phyloP scores from a whole-genome alignment of 2,329 filamentous ascomycete species.

The Aureobasidium subglaciale region DNA sequence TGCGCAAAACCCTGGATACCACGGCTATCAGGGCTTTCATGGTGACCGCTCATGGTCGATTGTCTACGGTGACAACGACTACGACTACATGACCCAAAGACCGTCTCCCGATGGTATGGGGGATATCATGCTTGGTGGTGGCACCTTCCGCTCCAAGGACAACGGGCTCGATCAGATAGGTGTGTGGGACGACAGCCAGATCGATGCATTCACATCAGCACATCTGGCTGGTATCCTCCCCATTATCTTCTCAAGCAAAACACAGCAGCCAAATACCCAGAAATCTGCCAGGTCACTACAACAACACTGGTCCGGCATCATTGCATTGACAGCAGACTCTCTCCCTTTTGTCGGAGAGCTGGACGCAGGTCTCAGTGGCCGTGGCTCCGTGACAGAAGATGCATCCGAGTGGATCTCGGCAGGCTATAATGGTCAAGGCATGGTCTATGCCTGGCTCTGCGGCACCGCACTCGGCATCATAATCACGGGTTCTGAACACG shows the following conservation, averaged over 20 bases:
- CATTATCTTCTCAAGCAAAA: background rate
- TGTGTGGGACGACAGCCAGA: background rate
- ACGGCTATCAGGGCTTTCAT: background rate
- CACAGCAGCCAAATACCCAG: background rate
- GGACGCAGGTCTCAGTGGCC: background rate
- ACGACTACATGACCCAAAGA: background rate
- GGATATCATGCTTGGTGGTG: background rate
- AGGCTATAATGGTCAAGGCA: slow-evolving; percentile 3
- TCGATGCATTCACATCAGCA: background rate
- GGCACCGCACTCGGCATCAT: background rate
- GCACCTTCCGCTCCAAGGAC: background rate
- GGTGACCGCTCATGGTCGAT: background rate
- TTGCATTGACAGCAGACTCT: background rate
- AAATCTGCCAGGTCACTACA: background rate
- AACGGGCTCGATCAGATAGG: background rate
- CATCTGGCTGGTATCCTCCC: background rate
- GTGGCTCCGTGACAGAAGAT: background rate
- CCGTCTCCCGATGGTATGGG: background rate
- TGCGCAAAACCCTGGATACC: background rate
- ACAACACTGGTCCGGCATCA: slow-evolving; percentile 2
- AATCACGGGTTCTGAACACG: background rate
- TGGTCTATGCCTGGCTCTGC: background rate
- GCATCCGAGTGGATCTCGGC: background rate
- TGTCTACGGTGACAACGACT: background rate
- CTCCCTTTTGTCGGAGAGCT: background rate